Base-by-base conservation (phyloP, 129 eudicot species). In the Chrysanthemum seticuspe region DNA sequence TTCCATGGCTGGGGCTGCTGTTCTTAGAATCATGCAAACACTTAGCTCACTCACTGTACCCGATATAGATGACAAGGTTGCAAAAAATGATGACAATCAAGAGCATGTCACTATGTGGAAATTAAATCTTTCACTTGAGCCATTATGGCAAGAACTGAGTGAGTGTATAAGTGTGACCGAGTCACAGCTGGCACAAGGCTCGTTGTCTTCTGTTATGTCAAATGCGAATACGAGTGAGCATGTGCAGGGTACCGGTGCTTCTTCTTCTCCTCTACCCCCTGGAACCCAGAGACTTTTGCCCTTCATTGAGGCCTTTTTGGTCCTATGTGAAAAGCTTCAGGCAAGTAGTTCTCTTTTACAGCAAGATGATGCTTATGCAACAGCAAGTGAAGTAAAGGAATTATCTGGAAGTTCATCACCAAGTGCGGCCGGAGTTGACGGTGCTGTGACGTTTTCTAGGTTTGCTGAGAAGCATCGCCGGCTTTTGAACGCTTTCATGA, bases 1-100 rank as follows among this genome's bases (percentile, higher is more conserved):
- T 14, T 94, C 97, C 49, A 90, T 94, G 99, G 97, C 99, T 68
- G 99, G 99, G 27, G 86, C 97, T 77, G 88, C 96, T 63, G 93
- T 94, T 50, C 84, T 94, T 71, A 85, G 99, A 60, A 94, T 94
- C 72, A 79, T 90, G 47, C 96, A 88, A 79, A 91, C 92, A n/a
- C 97, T 94, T 53, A 88, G 97, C 62, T 94, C 89, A 6, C 97
- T 94, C 52, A 76, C 86, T 53, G 75, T 85, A 65, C 65, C 79
- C 23, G 61, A 68, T 65, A 73, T 13, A 18, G 89, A 85, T 69
- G 80, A 71, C 34, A 79, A 74, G 53, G 74, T 62, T 45, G 65
- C 40, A 16, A 78, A 72, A 50, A 80, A 67, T 66, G 85, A 72
- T 58, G 93, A 90, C 31, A 83, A 78, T 70, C 89, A 90, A 18